phyloP scores from a whole-genome alignment of 1,284 basidiomycete species.

The Phenoliferia sp. region DNA sequence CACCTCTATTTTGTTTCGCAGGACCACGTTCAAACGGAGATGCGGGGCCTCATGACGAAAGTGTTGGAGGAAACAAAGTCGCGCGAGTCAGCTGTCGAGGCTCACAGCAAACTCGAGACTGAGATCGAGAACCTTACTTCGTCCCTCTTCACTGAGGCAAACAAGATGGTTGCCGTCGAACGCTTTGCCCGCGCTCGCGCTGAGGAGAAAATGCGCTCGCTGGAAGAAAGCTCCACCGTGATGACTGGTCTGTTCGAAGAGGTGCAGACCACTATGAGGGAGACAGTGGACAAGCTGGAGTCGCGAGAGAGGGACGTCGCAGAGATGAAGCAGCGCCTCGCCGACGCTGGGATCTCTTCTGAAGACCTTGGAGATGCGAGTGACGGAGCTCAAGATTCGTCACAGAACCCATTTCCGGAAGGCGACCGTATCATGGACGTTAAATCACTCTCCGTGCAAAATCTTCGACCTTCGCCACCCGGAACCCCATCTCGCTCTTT shows the following conservation, averaged over 20 bases:
- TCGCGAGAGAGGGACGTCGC: conserved; percentile 21
- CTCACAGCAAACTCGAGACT: conserved; percentile 66
- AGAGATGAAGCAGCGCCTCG: conserved; percentile 15
- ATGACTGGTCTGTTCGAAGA: conserved; percentile 31
- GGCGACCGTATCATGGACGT: conserved; percentile 4
- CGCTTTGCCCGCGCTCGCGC: conserved; percentile 67
- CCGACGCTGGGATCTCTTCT: conserved; percentile 5
- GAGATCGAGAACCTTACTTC: conserved; percentile 86
- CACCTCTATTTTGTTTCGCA: conserved; percentile 43
- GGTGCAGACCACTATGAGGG: conserved; percentile 25
- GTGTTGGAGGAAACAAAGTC: conserved; percentile 89
- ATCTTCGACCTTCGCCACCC: background rate
- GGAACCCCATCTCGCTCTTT: conserved; percentile 3
- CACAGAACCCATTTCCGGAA: conserved; percentile 21
- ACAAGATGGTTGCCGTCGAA: conserved; percentile 69
- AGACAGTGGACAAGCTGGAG: conserved; percentile 28
- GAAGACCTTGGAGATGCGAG: conserved; percentile 7
- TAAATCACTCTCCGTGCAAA: background rate
- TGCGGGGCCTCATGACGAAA: conserved; percentile 88
- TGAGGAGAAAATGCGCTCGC: conserved; percentile 72
- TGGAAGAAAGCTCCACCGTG: conserved; percentile 52
- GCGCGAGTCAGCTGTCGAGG: conserved; percentile 82
- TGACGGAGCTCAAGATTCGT: background rate
- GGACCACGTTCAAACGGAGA: conserved; percentile 80
- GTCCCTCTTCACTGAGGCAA: conserved; percentile 49